phyloP scores from a whole-genome alignment of 176 grass and related monocot genomes.

The Musa itinerans region DNA sequence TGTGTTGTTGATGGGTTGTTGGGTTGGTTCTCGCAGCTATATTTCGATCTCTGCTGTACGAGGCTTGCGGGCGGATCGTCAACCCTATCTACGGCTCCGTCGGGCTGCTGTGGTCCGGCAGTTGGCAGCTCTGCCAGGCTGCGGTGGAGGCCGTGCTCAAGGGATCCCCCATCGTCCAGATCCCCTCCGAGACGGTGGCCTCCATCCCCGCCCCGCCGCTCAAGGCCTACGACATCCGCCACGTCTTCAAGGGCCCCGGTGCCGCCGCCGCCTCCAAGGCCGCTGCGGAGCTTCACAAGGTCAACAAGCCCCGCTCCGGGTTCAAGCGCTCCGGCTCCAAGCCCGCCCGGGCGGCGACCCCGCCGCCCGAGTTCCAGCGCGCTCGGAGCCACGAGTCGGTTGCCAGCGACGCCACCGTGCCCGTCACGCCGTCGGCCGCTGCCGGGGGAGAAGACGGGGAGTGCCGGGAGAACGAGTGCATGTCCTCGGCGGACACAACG shows the following conservation, averaged over 20 bases:
- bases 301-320: slow-evolving; percentile 20
- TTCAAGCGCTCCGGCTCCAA: slow-evolving; percentile 39
- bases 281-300: slow-evolving; percentile 18
- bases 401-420: slow-evolving; percentile 28
- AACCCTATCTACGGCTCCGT: slow-evolving; percentile 60
- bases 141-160: slow-evolving; percentile 63
- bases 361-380: neutral
- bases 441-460: neutral
- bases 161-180: slow-evolving; percentile 30
- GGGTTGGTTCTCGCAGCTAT: slow-evolving; percentile 25
- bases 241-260: slow-evolving; percentile 28
- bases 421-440: neutral
- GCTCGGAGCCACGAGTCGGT: slow-evolving; percentile 27
- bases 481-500: slow-evolving; percentile 31
- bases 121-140: slow-evolving; percentile 45
- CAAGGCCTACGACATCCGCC: slow-evolving; percentile 43
- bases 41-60: slow-evolving; percentile 53
- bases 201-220: slow-evolving; percentile 20
- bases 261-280: neutral
- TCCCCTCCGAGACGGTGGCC: slow-evolving; percentile 22
- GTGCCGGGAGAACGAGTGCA: slow-evolving; percentile 1
- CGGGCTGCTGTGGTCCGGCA: slow-evolving; percentile 43
- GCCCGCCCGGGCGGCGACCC: neutral
- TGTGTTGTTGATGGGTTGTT: neutral
- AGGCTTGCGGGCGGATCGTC: slow-evolving; percentile 48